Evolutionary conservation across 495 filamentous ascomycete genomes (phyloP), one percentile per base, ranked within the genome.

Genomic region (Tuber brumale): DNA sequence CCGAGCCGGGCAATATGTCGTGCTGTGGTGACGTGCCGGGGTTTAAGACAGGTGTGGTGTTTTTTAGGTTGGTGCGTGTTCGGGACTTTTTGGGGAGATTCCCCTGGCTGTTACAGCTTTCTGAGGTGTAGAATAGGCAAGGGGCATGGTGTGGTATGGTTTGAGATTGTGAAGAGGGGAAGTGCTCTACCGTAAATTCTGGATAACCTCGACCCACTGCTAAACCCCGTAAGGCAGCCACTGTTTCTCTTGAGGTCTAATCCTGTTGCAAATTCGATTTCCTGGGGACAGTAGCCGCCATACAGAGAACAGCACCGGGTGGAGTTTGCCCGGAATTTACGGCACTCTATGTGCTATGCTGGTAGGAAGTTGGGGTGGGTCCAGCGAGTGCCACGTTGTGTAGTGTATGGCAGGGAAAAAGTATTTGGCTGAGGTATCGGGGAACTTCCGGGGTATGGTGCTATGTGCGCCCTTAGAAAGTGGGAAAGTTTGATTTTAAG

Each of bases 21-120:
- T 66, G 57, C 57, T 66, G n/a, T 31, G 57, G 10, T 66, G 57
- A 66, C n/a, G 57, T 66, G 57, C n/a, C 27, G n/a, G 57, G 57
- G 57, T 3, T 66, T 31, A 66, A 66, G 12, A 18, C 12, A 18
- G 27, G n/a, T 31, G n/a, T 66, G 57, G n/a, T 4, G 57, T 42
- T 42, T 42, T 42, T 42, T 66, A 66, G 31, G n/a, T 66, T 31
- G 31, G 57, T 31, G 57, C 27, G n/a, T 57, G 51, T 57, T 57
- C 48, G 19, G 21, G 6, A n/a, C 48, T n/a, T 57, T 57, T 57
- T n/a, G 48, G 23, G n/a, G n/a, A 14, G n/a, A 9, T 31, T 27
- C n/a, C n/a, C 12, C 3, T 12, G 3, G 9, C n/a, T 2, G n/a
- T 27, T 27, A 16, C n/a, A 14, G 10, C 14, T 31, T 61, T 57